phyloP scores from a whole-genome alignment of 75 land plant genomes.

The Cunninghamia lanceolata region DNA sequence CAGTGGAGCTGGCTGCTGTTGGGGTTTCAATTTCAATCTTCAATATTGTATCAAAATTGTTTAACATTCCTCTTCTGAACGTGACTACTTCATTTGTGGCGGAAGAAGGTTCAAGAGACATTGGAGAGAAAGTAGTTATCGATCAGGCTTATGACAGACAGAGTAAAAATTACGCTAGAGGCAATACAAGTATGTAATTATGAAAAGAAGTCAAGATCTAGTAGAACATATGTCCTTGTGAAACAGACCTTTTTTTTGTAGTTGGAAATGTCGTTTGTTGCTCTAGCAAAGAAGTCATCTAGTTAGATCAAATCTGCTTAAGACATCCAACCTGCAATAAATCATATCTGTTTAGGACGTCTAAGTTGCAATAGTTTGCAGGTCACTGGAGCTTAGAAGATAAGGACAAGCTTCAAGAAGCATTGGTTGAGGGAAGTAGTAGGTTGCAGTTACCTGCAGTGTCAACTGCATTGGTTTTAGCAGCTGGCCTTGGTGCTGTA shows the following conservation, averaged over 20 bases:
- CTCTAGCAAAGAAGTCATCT: conserved; percentile 1
- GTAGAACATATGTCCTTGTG: background rate
- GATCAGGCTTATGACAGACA: conserved; percentile 1
- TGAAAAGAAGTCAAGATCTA: conserved; percentile 1
- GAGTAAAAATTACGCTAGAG: background rate
- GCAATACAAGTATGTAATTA: conserved; percentile 1
- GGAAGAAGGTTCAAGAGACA: conserved; percentile 54
- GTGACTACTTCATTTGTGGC: conserved; percentile 98
- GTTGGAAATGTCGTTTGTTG: conserved; percentile 3
- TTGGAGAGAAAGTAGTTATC: conserved; percentile 4
- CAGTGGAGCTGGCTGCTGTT: conserved; percentile 93
- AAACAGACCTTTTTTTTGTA: background rate
- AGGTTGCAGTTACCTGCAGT: conserved; percentile 73
- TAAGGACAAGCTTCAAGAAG: background rate
- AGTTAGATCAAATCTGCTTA: background rate
- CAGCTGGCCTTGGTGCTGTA: conserved; percentile 69
- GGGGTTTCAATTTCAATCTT: conserved; percentile 92
- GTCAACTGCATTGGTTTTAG: conserved; percentile 82
- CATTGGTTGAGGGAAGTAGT: conserved; percentile 1
- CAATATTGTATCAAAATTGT: conserved; percentile 87
- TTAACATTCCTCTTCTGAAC: conserved; percentile 91
- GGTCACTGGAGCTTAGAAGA: background rate
- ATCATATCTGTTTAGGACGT: background rate
- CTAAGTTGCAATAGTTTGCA: conserved; percentile 12
- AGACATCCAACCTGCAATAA: background rate